Evolutionary conservation across 495 filamentous ascomycete genomes (phyloP).

Genomic region (Tuber magnatum): DNA sequence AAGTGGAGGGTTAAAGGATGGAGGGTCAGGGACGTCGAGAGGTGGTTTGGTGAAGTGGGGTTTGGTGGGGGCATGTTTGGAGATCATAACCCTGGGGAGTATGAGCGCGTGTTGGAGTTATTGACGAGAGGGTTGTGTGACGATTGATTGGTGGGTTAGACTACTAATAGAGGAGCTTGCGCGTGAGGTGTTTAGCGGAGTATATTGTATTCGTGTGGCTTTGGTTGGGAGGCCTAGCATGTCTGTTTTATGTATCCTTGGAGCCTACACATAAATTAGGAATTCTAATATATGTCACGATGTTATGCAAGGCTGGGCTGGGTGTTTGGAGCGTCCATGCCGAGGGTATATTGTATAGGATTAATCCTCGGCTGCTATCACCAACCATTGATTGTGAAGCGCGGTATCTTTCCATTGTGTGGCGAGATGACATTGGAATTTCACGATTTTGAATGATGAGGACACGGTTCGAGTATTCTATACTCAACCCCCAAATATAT

Average conservation of each 20-base stretch:
- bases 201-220: background rate
- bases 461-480: background rate
- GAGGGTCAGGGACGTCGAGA: conserved; percentile 60
- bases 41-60: conserved; percentile 59
- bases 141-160: background rate
- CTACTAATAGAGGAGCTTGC: background rate
- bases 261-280: background rate
- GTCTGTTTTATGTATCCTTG: background rate
- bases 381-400: background rate
- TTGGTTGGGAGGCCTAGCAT: background rate
- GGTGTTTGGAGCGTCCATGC: background rate
- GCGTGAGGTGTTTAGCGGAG: background rate
- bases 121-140: conserved; percentile 45
- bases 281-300: background rate
- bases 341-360: background rate
- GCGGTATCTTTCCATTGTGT: background rate
- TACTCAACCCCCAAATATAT: background rate
- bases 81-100: conserved; percentile 69
- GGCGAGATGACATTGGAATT: background rate
- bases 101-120: conserved; percentile 57
- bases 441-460: background rate
- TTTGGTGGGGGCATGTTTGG: conserved; percentile 67
- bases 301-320: background rate
- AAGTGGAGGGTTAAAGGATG: conserved; percentile 51
- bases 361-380: background rate